These are phyloP conservation scores for Cyclotella atomus DNA, from an alignment of 108 stramenopile species.

Conservation along the genomic window DNA sequence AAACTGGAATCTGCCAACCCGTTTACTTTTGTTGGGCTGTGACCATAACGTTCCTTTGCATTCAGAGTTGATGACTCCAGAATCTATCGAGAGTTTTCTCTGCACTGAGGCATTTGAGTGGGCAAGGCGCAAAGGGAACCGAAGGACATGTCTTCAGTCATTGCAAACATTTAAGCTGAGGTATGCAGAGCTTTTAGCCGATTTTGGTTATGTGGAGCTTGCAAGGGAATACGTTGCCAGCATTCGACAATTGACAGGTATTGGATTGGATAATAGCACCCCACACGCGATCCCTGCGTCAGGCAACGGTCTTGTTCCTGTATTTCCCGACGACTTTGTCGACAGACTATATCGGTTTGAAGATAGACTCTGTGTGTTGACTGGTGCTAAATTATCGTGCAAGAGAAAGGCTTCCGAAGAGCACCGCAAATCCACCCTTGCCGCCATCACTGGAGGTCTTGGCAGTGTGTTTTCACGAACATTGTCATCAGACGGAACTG, in stretches of 20 bases:
- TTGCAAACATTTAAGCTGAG: slow-evolving; percentile 82
- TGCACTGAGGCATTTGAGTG: slow-evolving; percentile 93
- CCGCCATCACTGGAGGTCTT: slow-evolving; percentile 15
- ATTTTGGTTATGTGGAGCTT: slow-evolving; percentile 58
- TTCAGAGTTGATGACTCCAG: slow-evolving; percentile 51
- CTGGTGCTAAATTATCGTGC: slow-evolving; percentile 27
- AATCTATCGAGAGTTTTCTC: slow-evolving; percentile 64
- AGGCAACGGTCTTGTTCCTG: slow-evolving; percentile 10
- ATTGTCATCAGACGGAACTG: background rate
- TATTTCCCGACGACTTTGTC: slow-evolving; percentile 26
- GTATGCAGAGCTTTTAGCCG: slow-evolving; percentile 77
- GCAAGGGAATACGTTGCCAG: slow-evolving; percentile 63
- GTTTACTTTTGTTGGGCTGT: slow-evolving; percentile 73
- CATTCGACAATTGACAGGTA: slow-evolving; percentile 55
- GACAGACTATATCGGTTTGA: slow-evolving; percentile 46
- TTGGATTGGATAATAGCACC: slow-evolving; percentile 7
- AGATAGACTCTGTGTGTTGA: slow-evolving; percentile 46
- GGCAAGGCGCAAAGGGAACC: slow-evolving; percentile 85
- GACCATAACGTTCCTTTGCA: slow-evolving; percentile 55
- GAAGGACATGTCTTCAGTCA: slow-evolving; percentile 58
- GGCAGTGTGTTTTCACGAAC: slow-evolving; percentile 10
- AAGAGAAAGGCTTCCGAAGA: slow-evolving; percentile 26
- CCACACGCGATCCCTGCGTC: background rate
- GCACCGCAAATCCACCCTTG: slow-evolving; percentile 15
- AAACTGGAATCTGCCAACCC: slow-evolving; percentile 47